Conservation (phyloP, 2,329 filamentous ascomycete species). For the Lachnellula subtilissima region DNA sequence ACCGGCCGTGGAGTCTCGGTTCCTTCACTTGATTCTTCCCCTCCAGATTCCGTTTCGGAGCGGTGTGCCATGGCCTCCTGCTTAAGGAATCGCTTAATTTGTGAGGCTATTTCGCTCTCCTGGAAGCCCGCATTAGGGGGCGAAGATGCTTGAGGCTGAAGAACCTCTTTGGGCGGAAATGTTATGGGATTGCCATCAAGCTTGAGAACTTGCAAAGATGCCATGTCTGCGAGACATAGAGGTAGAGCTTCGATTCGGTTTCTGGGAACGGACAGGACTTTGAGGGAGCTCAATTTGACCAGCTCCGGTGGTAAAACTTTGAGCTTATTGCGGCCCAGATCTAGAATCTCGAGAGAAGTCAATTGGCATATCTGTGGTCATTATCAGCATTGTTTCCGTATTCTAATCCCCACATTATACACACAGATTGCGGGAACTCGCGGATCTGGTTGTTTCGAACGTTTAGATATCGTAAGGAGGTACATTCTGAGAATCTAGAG, state of each 20-base stretch:
- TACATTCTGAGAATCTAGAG: constrained; percentile 67
- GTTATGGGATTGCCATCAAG: constrained; percentile 81
- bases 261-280: constrained; percentile 81
- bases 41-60: constrained; percentile 51
- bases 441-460: constrained; percentile 70
- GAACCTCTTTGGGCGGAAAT: constrained; percentile 68
- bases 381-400: constrained; percentile 10
- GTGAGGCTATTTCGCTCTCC: constrained; percentile 57
- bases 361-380: constrained; percentile 71
- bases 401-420: constrained; percentile 27
- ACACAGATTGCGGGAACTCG: constrained; percentile 60
- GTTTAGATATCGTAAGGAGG: constrained; percentile 73
- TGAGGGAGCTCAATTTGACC: constrained; percentile 73
- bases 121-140: constrained; percentile 50
- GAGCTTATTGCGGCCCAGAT: constrained; percentile 85
- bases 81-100: constrained; percentile 58
- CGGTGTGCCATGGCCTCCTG: constrained; percentile 44
- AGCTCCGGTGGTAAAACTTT: constrained; percentile 73
- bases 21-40: constrained; percentile 65
- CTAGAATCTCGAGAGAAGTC: constrained; percentile 83
- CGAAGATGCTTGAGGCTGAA: constrained; percentile 54
- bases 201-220: constrained; percentile 81
- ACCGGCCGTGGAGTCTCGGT: constrained; percentile 71
- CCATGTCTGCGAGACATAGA: constrained; percentile 81
- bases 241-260: constrained; percentile 85